Percentiles rank a stretch among this genome's conserved stretches.
Conservation (phyloP, 169 alveolate species). For the Cryptosporidium xiaoi region DNA sequence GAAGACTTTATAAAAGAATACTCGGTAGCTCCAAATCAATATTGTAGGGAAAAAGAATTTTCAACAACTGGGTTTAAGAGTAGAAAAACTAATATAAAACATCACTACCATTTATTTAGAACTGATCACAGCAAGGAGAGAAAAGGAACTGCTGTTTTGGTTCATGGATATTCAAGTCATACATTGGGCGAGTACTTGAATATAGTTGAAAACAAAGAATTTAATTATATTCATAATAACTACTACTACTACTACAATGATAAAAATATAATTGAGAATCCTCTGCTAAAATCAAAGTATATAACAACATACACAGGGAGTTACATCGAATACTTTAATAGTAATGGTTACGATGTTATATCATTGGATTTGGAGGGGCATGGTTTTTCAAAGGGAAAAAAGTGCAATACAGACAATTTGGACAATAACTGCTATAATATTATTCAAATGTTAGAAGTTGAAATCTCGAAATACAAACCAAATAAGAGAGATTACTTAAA, state of each 20-base stretch:
- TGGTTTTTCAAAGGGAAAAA: slow-evolving; percentile 66
- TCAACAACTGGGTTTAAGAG: slow-evolving; percentile 36
- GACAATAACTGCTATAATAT: slow-evolving; percentile 38
- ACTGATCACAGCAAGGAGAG: not conserved
- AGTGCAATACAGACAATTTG: slow-evolving; percentile 47
- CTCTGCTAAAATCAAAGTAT: slow-evolving; percentile 7
- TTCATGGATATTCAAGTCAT: slow-evolving; percentile 71
- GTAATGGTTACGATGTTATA: slow-evolving; percentile 64
- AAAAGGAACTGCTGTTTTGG: slow-evolving; percentile 56
- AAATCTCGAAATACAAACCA: slow-evolving; percentile 3
- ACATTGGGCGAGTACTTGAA: slow-evolving; percentile 46
- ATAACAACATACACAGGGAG: slow-evolving; percentile 45
- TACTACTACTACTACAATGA: not conserved
- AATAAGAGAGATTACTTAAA: not conserved
- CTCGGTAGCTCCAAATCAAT: slow-evolving; percentile 24
- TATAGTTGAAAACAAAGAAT: slow-evolving; percentile 17
- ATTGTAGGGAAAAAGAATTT: slow-evolving; percentile 42
- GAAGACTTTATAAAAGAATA: slow-evolving; percentile 34
- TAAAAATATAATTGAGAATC: not conserved
- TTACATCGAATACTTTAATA: slow-evolving; percentile 47
- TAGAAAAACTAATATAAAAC: slow-evolving; percentile 1
- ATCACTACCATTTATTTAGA: slow-evolving; percentile 32
- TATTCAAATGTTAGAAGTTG: slow-evolving; percentile 50
- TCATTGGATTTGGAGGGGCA: slow-evolving; percentile 65
- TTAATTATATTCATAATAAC: not conserved